Evolutionary conservation across 2,329 filamentous ascomycete genomes (phyloP), one percentile per base, ranked within the genome.

Genomic region (Ophiosphaerella herpotricha): DNA sequence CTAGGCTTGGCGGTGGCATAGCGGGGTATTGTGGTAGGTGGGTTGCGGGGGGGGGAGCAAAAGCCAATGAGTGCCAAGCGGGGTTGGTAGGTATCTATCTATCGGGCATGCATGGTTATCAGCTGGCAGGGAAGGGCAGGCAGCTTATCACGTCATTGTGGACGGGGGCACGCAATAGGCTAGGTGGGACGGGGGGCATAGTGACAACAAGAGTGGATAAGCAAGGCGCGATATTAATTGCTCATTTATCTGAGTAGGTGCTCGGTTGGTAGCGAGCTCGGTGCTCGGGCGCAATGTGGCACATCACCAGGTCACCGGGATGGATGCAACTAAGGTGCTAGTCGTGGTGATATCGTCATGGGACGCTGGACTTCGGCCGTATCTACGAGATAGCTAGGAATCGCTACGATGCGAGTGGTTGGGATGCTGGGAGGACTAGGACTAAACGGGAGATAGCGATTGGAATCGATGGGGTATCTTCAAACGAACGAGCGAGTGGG

Each of bases 381-480:
- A 35, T 39, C 35, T 47, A 38, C 34, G 45, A 40, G 39, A 36
- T 41, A 39, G 23, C 9, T 3, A 4, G 18, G 23, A 39, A 39
- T 23, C n/a, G 43, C 9, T 36, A 24, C 4, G 26, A 23, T 36
- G 41, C 31, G 23, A 50, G 46, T 26, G 41, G 48, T 41, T 39
- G n/a, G 53, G 41, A 51, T 54, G 54, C 47, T 44, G 44, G 21
- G 38, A 53, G 43, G 50, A 33, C 16, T 12, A 26, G 29, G 43
- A 39, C 35, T 14, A 14, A 18, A 18, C 12, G 11, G 14, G 31
- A 18, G 33, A 63, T 58, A 64, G 54, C 57, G 62, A 64, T 60
- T 52, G 61, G 18, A 23, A 45, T 39, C 32, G 38, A 36, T 57
- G 45, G 62, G 62, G 61, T 63, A 65, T 65, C 62, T 65, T 60